Conservation (phyloP, 2,329 filamentous ascomycete genomes). For the Sporothrix protearum region DNA sequence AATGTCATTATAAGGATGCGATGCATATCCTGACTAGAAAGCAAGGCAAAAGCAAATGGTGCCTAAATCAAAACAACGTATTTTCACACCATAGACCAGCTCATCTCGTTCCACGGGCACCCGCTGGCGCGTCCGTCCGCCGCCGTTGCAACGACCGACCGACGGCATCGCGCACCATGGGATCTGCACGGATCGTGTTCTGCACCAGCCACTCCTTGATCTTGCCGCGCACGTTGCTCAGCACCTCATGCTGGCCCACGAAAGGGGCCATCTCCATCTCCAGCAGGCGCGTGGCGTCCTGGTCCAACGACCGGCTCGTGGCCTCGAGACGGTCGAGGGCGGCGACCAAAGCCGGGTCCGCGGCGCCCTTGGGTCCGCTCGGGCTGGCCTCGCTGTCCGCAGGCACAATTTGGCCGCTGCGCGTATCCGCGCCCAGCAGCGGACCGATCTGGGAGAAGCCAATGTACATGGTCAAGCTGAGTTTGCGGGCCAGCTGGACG, state of each 20-base stretch:
- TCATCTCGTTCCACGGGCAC: constrained; percentile 52
- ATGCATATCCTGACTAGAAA: neutral
- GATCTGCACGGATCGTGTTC: constrained; percentile 75
- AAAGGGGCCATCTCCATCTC: constrained; percentile 80
- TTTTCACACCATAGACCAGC: too few species aligned
- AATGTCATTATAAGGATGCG: neutral
- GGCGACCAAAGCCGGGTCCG: constrained; percentile 51
- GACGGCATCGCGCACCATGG: constrained; percentile 77
- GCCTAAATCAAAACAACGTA: neutral
- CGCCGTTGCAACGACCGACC: constrained; percentile 62
- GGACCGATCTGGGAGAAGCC: constrained; percentile 79
- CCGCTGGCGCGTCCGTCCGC: constrained; percentile 59
- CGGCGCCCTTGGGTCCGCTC: constrained; percentile 37
- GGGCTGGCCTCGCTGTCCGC: constrained; percentile 32
- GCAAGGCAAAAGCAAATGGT: neutral
- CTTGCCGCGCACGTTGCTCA: constrained; percentile 62
- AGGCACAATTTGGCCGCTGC: constrained; percentile 31
- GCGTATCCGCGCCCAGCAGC: constrained; percentile 48
- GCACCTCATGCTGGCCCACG: constrained; percentile 63
- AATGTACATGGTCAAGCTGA: constrained; percentile 75
- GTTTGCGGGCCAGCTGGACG: constrained; percentile 69
- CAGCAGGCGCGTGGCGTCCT: constrained; percentile 67
- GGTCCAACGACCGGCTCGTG: constrained; percentile 57
- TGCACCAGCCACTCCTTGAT: constrained; percentile 85
- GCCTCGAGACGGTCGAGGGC: constrained; percentile 65